Conservation (phyloP, 1,284 basidiomycete species). For the Microbotryomycetes sp. region DNA sequence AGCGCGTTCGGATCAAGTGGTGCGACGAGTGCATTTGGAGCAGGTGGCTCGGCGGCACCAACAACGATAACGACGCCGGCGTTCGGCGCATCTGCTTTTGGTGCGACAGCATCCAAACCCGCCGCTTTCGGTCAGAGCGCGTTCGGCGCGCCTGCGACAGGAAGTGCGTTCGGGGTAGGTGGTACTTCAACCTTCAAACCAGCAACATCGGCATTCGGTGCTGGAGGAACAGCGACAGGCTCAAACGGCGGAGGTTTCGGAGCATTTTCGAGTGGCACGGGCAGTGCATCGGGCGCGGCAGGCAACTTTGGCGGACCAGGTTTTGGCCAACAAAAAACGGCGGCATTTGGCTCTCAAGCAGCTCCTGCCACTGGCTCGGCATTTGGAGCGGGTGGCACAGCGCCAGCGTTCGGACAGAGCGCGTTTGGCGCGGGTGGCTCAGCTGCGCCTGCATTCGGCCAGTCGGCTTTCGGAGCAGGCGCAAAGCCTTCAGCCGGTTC, state of each 20-base stretch:
- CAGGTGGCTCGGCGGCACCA: constrained; percentile 23
- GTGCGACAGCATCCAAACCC: not conserved
- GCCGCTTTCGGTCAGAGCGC: constrained; percentile 27
- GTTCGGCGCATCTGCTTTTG: constrained; percentile 11
- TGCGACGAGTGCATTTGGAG: constrained; percentile 11
- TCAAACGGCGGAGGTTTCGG: constrained; percentile 4
- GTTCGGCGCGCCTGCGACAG: constrained; percentile 34
- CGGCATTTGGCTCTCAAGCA: constrained; percentile 40
- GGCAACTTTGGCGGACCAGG: constrained; percentile 3
- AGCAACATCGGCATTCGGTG: constrained; percentile 10
- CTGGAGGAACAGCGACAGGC: constrained; percentile 3
- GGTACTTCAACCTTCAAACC: constrained; percentile 24
- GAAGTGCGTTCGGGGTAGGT: constrained; percentile 23
- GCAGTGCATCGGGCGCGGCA: not conserved
- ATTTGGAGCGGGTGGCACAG: constrained; percentile 42
- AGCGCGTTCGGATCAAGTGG: constrained; percentile 2
- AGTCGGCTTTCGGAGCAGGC: constrained; percentile 32
- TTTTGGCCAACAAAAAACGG: constrained; percentile 29
- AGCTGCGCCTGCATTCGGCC: constrained; percentile 37
- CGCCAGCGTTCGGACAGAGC: constrained; percentile 41
- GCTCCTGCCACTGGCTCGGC: constrained; percentile 36
- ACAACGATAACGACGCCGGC: constrained; percentile 16
- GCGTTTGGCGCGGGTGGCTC: constrained; percentile 36
- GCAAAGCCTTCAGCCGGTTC: constrained; percentile 15
- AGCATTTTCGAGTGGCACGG: not conserved